Evolutionary conservation across 2,329 filamentous ascomycete species (phyloP), one percentile per base, ranked within the genome.

Genomic region (Fusarium zealandicum): DNA sequence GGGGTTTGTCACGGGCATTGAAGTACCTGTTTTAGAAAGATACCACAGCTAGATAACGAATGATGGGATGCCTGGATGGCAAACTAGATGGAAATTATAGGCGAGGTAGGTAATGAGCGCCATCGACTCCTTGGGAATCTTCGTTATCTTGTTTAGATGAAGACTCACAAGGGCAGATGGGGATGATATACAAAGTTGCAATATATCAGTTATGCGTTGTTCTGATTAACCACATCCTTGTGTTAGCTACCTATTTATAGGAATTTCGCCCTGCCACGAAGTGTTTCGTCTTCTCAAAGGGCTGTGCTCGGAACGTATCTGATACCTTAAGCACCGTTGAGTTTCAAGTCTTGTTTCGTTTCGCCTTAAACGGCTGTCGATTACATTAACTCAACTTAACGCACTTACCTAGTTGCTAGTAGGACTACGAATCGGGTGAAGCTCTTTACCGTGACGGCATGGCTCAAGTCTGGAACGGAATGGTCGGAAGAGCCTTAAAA

Each of bases 1-100:
- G 4, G 41, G 43, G 25, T 28, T 41, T 38, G 37, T 32, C 9
- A 44, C 37, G 31, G 37, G 39, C 36, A 46, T 30, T 22, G 17
- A 32, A 43, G 35, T 42, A 18, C 53, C 43, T 55, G 22, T 37
- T 46, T 50, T 54, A 46, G 33, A 47, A 55, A 61, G 53, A 65
- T 61, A 63, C 53, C 61, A 63, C 47, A 18, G 17, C 7, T 18
- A 54, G 28, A 47, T 58, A 60, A 60, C 60, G 28, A 18, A 32
- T 31, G 28, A 18, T 28, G 37, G 14, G 44, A 5, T 42, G 17
- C 13, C 51, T 32, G 27, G 33, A 17, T 41, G 49, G n/a, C n/a
- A n/a, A n/a, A 30, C 30, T 39, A 12, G 46, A 22, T 36, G 20
- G 18, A 36, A 40, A 28, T 14, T 31, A 42, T 28, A 22, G 8